Evolutionary conservation across 2,329 filamentous ascomycete genomes (phyloP).

Genomic region (Rutstroemia sp.): DNA sequence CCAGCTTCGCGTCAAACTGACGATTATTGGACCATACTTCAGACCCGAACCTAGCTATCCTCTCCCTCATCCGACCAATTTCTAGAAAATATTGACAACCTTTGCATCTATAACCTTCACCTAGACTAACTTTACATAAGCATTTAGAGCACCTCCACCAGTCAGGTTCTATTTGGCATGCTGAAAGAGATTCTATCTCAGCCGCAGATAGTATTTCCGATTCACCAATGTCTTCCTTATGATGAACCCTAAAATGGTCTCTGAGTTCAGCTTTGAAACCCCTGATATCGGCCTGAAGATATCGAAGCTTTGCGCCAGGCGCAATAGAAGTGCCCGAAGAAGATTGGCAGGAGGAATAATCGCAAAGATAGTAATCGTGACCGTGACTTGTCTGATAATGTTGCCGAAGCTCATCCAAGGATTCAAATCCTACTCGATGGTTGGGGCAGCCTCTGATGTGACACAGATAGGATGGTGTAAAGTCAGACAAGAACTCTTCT

Average conservation of each 20-base stretch:
- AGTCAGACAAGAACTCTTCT: too few species aligned
- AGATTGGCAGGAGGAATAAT: conserved; percentile 1
- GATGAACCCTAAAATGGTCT: neutral
- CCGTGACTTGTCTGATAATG: neutral
- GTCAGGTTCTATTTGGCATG: neutral
- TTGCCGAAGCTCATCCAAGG: neutral
- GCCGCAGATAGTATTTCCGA: neutral
- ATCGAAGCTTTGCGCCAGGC: neutral
- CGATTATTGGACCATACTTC: neutral
- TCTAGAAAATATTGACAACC: neutral
- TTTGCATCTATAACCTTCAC: neutral
- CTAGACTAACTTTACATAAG: neutral
- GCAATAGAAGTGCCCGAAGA: neutral
- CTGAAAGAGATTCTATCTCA: neutral
- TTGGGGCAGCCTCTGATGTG: neutral
- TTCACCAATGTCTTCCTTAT: neutral
- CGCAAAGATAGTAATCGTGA: neutral
- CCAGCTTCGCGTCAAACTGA: neutral
- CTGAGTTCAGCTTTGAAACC: neutral
- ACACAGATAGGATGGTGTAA: neutral
- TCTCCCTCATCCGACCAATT: neutral
- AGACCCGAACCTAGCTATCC: neutral
- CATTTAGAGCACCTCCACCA: neutral
- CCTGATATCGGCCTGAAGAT: neutral
- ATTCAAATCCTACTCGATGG: neutral